Conservation (phyloP, 2,329 filamentous ascomycete species). For the Penicillium brasilianum region DNA sequence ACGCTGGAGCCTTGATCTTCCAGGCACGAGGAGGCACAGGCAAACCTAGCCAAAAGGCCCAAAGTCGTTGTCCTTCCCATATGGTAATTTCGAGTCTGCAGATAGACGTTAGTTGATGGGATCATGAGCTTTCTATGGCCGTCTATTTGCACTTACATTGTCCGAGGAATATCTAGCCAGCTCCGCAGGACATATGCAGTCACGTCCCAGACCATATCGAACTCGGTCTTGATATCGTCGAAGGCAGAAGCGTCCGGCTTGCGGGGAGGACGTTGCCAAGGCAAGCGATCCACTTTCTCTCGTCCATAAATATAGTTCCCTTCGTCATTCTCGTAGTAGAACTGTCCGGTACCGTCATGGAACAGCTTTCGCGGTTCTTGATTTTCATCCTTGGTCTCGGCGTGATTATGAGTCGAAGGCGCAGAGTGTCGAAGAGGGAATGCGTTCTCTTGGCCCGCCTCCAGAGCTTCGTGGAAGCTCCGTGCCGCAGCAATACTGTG, state of each 20-base stretch:
- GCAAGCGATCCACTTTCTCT: conserved; percentile 35
- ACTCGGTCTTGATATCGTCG: conserved; percentile 69
- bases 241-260: conserved; percentile 52
- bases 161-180: conserved; percentile 72
- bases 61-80: conserved; percentile 61
- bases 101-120: conserved; percentile 3
- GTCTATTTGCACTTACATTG: conserved; percentile 64
- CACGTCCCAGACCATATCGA: conserved; percentile 65
- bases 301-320: conserved; percentile 52
- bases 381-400: conserved; percentile 18
- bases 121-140: not conserved
- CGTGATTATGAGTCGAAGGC: conserved; percentile 31
- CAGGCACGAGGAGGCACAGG: conserved; percentile 63
- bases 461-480: conserved; percentile 65
- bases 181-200: conserved; percentile 69
- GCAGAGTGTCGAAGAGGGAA: conserved; percentile 37
- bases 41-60: conserved; percentile 68
- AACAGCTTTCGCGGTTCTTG: conserved; percentile 23
- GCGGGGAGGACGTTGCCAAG: conserved; percentile 39
- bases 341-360: conserved; percentile 41
- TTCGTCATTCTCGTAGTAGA: conserved; percentile 47
- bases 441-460: conserved; percentile 41
- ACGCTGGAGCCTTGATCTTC: conserved; percentile 54
- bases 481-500: conserved; percentile 77
- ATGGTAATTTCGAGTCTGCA: conserved; percentile 57